Percentiles rank a stretch among this genome's conserved stretches.
Evolutionary conservation across 345 rosid species (phyloP).

Genomic region (Gossypium herbaceum): DNA sequence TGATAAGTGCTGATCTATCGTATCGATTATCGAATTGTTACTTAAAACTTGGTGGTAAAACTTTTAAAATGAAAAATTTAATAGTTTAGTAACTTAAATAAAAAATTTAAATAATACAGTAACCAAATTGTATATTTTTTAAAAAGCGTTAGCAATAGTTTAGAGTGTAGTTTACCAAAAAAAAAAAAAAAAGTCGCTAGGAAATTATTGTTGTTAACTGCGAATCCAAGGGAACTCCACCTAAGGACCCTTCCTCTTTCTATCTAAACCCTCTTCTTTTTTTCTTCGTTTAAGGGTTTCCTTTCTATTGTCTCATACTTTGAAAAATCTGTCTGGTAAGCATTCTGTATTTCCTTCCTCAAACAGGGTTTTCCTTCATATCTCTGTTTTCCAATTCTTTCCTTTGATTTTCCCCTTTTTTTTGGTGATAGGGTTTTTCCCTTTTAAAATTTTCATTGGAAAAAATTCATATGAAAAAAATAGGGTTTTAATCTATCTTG

Average conservation of each 20-base stretch:
- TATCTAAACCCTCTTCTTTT: not conserved
- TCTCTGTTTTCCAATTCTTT: not conserved
- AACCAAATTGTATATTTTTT: too few species aligned
- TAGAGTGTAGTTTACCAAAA: too few species aligned
- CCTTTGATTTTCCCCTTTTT: constrained; percentile 3
- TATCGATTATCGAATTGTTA: too few species aligned
- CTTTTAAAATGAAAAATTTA: too few species aligned
- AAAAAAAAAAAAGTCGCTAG: too few species aligned
- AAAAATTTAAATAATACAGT: rapidly evolving
- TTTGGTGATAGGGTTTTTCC: not conserved
- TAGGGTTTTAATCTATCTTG: not conserved
- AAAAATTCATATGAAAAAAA: not conserved
- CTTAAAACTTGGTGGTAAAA: too few species aligned
- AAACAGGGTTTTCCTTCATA: not conserved
- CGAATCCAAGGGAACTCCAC: not conserved
- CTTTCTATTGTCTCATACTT: not conserved
- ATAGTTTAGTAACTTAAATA: too few species aligned
- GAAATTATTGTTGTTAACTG: too few species aligned
- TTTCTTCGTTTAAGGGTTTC: not conserved
- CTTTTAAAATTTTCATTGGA: not conserved
- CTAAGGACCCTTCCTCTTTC: not conserved
- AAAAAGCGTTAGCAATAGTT: too few species aligned
- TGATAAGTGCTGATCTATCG: rapidly evolving
- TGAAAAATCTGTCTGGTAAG: constrained; percentile 2
- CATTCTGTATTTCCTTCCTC: not conserved